Percentiles rank a stretch among this genome's conserved stretches.
Evolutionary conservation across 2,329 filamentous ascomycete species (phyloP).

Genomic region (Diplodia scrobiculata): DNA sequence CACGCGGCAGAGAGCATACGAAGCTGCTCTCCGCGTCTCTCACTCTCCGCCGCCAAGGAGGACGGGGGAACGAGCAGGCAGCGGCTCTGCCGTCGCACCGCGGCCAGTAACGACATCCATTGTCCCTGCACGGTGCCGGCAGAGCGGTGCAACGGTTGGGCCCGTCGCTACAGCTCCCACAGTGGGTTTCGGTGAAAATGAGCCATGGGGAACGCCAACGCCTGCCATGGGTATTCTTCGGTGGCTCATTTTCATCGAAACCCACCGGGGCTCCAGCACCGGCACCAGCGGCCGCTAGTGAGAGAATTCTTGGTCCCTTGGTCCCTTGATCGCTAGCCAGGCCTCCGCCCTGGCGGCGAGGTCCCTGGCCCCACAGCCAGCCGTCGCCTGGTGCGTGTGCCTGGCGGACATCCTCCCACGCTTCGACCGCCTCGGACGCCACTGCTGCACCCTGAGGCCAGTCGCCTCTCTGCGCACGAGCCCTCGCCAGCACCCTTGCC

Average conservation of each 20-base stretch:
- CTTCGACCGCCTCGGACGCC: background rate
- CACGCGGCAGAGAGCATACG: background rate
- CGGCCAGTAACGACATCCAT: background rate
- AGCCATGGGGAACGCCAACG: no score
- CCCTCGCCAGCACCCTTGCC: constrained; percentile 5
- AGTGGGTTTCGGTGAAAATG: no score
- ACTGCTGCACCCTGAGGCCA: background rate
- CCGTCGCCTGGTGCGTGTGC: background rate
- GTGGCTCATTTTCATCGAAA: no score
- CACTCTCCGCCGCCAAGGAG: no score
- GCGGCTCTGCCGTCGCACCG: background rate
- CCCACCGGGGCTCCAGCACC: no score
- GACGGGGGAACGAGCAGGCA: background rate
- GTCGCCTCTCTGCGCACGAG: constrained; percentile 7
- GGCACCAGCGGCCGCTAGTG: background rate
- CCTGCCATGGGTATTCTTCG: no score
- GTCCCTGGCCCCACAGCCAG: no score
- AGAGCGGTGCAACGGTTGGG: constrained; percentile 7
- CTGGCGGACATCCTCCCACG: background rate
- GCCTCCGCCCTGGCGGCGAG: no score
- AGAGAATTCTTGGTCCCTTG: background rate
- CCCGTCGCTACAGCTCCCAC: background rate
- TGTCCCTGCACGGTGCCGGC: background rate
- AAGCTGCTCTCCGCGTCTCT: background rate
- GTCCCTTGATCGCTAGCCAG: background rate